Evolutionary conservation across 306 rosid genomes (phyloP).

Genomic region (cucumber (Cucumis sativus)): DNA sequence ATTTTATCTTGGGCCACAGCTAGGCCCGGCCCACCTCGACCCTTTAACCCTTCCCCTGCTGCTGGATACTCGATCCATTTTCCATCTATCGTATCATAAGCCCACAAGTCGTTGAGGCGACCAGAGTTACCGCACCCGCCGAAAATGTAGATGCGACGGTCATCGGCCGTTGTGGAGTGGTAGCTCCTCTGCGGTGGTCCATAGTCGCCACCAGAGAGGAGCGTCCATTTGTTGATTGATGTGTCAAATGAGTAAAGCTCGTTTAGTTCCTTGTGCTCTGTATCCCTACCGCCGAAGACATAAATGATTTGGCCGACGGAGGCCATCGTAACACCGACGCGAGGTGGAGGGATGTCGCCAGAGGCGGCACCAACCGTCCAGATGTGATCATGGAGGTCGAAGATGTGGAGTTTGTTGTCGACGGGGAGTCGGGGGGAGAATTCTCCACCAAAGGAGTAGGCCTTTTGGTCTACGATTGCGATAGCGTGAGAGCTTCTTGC

Average conservation of each 20-base stretch:
- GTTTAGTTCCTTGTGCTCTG: conserved; percentile 67
- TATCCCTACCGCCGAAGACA: conserved; percentile 79
- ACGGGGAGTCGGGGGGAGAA: conserved; percentile 80
- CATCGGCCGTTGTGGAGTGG: conserved; percentile 48
- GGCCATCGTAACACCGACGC: conserved; percentile 73
- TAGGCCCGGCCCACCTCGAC: conserved; percentile 85
- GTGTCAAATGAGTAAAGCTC: conserved; percentile 77
- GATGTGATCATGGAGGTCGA: conserved; percentile 34
- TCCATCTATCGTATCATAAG: conserved; percentile 38
- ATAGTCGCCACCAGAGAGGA: conserved; percentile 33
- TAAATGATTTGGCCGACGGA: conserved; percentile 48
- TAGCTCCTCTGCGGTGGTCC: conserved; percentile 79
- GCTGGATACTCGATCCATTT: conserved; percentile 56
- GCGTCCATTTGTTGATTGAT: conserved; percentile 44
- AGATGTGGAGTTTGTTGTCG: conserved; percentile 59
- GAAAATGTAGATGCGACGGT: conserved; percentile 37
- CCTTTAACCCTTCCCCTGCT: conserved; percentile 39
- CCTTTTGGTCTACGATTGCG: conserved; percentile 52
- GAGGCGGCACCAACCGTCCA: conserved; percentile 48
- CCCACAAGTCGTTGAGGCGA: conserved; percentile 87
- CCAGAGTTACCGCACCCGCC: conserved; percentile 76
- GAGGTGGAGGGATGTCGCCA: conserved; percentile 62
- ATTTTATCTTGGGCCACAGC: conserved; percentile 48
- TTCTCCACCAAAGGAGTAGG: conserved; percentile 81
- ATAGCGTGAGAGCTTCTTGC: conserved; percentile 89